These are phyloP conservation scores for Alternaria solani DNA, from an alignment of 2,329 filamentous ascomycete species.

Conservation along the genomic window DNA sequence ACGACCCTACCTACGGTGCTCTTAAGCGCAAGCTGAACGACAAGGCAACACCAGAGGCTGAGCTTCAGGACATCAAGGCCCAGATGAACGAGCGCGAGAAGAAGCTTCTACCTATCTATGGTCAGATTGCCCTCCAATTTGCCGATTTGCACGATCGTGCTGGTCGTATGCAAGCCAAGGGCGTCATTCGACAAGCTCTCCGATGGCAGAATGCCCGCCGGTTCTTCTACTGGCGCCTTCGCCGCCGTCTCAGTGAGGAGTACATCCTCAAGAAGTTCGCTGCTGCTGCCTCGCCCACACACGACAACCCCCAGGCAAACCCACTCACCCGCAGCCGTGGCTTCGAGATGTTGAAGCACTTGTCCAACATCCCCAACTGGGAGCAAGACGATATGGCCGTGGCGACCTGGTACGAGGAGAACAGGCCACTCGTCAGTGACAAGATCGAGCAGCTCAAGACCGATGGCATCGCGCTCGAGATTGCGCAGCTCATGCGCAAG, in stretches of 20 bases:
- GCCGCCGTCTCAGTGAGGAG: slow-evolving; percentile 95
- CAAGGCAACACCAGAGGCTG: slow-evolving; percentile 73
- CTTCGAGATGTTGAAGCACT: slow-evolving; percentile 79
- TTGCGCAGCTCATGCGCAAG: slow-evolving; percentile 72
- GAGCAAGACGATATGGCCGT: slow-evolving; percentile 82
- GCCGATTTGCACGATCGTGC: slow-evolving; percentile 96
- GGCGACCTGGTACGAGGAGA: slow-evolving; percentile 95
- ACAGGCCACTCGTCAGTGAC: slow-evolving; percentile 79
- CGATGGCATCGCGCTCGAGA: slow-evolving; percentile 73
- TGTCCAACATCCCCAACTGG: slow-evolving; percentile 81
- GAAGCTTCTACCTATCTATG: slow-evolving; percentile 88
- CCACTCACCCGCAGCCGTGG: slow-evolving; percentile 68
- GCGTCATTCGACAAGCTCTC: slow-evolving; percentile 83
- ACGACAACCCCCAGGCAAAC: slow-evolving; percentile 49
- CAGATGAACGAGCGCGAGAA: slow-evolving; percentile 88
- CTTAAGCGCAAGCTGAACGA: slow-evolving; percentile 81
- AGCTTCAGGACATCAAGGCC: slow-evolving; percentile 79
- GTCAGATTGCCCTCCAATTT: slow-evolving; percentile 95
- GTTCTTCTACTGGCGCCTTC: slow-evolving; percentile 99
- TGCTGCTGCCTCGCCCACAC: slow-evolving; percentile 53
- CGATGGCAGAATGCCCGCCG: slow-evolving; percentile 89
- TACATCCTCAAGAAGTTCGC: slow-evolving; percentile 92
- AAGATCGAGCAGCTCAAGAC: slow-evolving; percentile 87
- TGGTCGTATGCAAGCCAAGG: slow-evolving; percentile 98
- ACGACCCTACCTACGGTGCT: slow-evolving; percentile 82